Evolutionary conservation across 768 basidiomycete species (phyloP), one percentile per base, ranked within the genome.

Genomic region (Lactifluus rugatus): DNA sequence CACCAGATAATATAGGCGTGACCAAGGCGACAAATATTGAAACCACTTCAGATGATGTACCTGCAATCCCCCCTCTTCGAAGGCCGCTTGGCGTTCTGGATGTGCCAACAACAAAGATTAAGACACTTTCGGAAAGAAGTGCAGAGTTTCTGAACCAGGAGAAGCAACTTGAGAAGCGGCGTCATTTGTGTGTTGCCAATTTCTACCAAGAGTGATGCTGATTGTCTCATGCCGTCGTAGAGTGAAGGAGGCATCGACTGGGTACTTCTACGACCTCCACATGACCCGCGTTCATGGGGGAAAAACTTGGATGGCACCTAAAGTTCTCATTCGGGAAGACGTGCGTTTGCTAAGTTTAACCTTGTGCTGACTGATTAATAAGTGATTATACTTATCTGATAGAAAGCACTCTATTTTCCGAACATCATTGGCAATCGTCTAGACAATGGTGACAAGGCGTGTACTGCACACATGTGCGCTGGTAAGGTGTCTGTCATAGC

Each of bases 391-490:
- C 34, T 34, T 19, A 2, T 19, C 21, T 46, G 5, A 21, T 67
- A 98, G 94, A 88, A 85, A 85, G 83, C 95, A 16, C 74, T 94
- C 3, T 96, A 93, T 72, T 84, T 97, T 56, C 95, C 95, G 2
- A 84, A 96, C 66, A 81, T 98, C 26, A 71, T 73, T 1, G 95
- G 95, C 0, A 84, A 80, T 48, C 76, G 81, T 26, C 70, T 98
- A 39, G 76, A 75, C 59, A 77, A 76, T 34, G 73, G 77, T 44
- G 68, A 75, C 53, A 74, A 74, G 51, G 80, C 81, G 28, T 83
- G 93, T 69, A 94, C 93, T 2, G 88, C 91, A 0, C 77, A 81
- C 25, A 74, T 96, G 66, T 84, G 87, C 56, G 76, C 75, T 36
- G 88, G 87, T 10, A 85, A 82, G 62, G 78, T 95, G 53, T 87